A percentile compares a stretch with the other conserved stretches of the same genome.
Conservation (phyloP, 371 early-diverging fungal species). For the Mortierella sp. region DNA sequence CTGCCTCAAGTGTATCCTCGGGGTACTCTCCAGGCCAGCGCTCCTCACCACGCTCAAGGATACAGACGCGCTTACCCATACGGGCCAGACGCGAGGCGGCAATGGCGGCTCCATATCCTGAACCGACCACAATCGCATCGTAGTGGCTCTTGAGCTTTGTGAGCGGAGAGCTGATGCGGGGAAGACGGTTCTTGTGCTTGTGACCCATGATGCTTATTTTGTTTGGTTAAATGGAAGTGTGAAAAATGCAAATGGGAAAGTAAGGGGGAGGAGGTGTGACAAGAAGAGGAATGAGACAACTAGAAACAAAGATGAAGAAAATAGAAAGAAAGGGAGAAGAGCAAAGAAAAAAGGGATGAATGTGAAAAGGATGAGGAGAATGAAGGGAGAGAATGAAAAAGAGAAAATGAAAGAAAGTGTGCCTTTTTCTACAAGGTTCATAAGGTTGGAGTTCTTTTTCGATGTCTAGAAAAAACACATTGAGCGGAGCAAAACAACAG, state of each 20-base stretch:
- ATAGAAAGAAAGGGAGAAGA: neutral
- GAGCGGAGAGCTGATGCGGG: constrained; percentile 43
- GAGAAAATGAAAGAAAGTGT: neutral
- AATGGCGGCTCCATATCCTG: constrained; percentile 62
- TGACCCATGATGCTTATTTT: constrained; percentile 25
- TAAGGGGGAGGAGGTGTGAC: neutral
- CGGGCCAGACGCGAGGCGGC: constrained; percentile 61
- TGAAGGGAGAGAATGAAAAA: neutral
- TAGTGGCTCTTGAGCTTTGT: constrained; percentile 57
- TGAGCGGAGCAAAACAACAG: neutral
- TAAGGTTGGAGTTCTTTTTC: neutral
- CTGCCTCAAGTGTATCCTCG: constrained; percentile 37
- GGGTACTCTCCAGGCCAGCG: constrained; percentile 65
- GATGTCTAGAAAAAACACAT: neutral
- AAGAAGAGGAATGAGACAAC: neutral
- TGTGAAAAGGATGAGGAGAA: neutral
- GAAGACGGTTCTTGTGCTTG: constrained; percentile 34
- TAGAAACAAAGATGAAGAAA: neutral
- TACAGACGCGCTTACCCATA: constrained; percentile 60
- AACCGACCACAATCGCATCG: constrained; percentile 62
- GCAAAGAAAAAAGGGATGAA: neutral
- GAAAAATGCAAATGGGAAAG: neutral
- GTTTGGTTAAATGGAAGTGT: neutral
- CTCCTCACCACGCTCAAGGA: constrained; percentile 61
- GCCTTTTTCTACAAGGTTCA: neutral